These are phyloP conservation scores for Raffaelea arxii DNA, from an alignment of 2,329 filamentous ascomycete species.

Conservation along the genomic window DNA sequence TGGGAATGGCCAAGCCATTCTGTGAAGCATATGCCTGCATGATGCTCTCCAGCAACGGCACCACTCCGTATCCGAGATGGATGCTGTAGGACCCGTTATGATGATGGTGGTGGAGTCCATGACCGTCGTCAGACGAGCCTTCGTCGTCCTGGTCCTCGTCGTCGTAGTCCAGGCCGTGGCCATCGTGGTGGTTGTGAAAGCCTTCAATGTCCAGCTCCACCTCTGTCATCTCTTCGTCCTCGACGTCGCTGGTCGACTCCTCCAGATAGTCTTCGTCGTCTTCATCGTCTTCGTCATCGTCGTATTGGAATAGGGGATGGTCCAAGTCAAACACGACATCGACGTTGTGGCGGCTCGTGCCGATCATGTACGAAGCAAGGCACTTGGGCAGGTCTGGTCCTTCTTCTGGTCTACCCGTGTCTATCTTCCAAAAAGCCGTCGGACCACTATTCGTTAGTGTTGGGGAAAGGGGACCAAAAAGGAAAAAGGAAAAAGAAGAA, in stretches of 20 bases:
- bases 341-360: background rate
- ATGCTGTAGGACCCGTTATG: too few relatives aligned
- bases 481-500: background rate
- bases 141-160: background rate
- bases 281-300: slow-evolving; percentile 2
- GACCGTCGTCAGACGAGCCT: background rate
- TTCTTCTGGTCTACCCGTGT: slow-evolving; percentile 2
- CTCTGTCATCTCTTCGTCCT: slow-evolving; percentile 9
- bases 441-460: slow-evolving; percentile 43
- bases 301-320: slow-evolving; percentile 3
- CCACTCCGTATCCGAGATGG: too few relatives aligned
- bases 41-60: background rate
- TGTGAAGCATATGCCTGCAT: slow-evolving; percentile 2
- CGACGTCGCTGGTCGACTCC: slow-evolving; percentile 11
- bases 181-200: slow-evolving; percentile 12
- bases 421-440: slow-evolving; percentile 68
- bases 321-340: too few relatives aligned
- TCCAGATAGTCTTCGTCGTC: slow-evolving; percentile 4
- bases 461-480: background rate
- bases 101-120: too few relatives aligned
- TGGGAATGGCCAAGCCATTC: background rate
- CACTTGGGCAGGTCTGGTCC: background rate
- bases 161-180: slow-evolving; percentile 7
- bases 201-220: slow-evolving; percentile 8
- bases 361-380: slow-evolving; percentile 6